Base-by-base conservation (phyloP, 2,329 filamentous ascomycete genomes). In the Alternaria brassicae region DNA sequence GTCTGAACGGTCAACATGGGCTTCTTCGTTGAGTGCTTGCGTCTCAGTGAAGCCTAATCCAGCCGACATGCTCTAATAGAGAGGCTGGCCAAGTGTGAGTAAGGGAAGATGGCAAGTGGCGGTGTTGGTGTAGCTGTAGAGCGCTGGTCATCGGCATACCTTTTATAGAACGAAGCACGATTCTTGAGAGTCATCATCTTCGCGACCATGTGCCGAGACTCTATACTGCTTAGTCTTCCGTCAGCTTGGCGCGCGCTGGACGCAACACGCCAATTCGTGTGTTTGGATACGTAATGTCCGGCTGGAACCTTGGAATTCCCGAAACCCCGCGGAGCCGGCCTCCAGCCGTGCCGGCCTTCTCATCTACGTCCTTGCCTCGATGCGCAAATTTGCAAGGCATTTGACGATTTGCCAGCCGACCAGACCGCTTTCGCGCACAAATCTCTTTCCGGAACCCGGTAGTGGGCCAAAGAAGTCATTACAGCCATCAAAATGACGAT, bases 401-500 rank as follows among this genome's bases (percentile, higher is more conserved):
- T n/a, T 34, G 44, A 19, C 3, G 32, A 6, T 4, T 34, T 19
- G 30, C 13, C 13, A 21, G 30, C 19, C 19, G 13, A 48, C 30
- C 21, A 34, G 15, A 34, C 30, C 44, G 44, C 44, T 34, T 21
- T 34, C 1, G 44, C 28, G 51, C 32, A 19, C 28, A 2, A n/a
- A 32, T 2, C 1, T 25, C 2, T 36, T 34, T n/a, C 17, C 44
- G 44, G 44, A 7, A 10, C 1, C 21, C 32, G 28, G 19, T 5
- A 2, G 42, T 55, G 30, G 30, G 21, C 39, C n/a, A 17, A 32
- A 40, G 12, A 3, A 19, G 49, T 12, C 17, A 17, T n/a, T 39
- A 15, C 25, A n/a, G 28, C 23, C 4, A n/a, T 25, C 27, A 32
- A 10, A 10, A 60, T 51, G 50, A 60, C 55, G 41, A 67, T 53